phyloP scores from a whole-genome alignment of 306 rosid species.

The Adenanthera pavonina region DNA sequence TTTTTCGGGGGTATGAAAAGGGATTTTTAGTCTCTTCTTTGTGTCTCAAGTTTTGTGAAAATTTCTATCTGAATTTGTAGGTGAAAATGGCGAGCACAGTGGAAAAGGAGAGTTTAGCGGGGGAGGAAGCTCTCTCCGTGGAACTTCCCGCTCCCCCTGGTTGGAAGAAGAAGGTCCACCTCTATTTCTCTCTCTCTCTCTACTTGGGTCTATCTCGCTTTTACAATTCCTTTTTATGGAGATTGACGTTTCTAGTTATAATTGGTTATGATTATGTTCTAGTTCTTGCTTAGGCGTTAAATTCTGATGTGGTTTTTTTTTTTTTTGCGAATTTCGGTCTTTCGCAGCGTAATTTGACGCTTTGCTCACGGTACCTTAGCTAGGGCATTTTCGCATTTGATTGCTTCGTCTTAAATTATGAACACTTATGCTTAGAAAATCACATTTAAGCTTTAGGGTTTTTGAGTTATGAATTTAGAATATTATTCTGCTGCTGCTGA shows the following conservation, averaged over 20 bases:
- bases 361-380: conserved; percentile 23
- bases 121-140: conserved; percentile 75
- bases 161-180: conserved; percentile 87
- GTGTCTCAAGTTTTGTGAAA: conserved; percentile 19
- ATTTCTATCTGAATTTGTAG: conserved; percentile 50
- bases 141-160: conserved; percentile 98
- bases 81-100: conserved; percentile 84
- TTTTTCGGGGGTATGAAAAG: background rate
- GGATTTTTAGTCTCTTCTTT: conserved; percentile 3
- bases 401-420: conserved; percentile 43
- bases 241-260: conserved; percentile 14
- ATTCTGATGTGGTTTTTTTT: conserved; percentile 38
- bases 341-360: conserved; percentile 42
- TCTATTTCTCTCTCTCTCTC: background rate
- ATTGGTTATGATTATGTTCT: conserved; percentile 19
- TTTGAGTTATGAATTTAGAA: conserved; percentile 31
- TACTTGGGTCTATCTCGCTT: conserved; percentile 11
- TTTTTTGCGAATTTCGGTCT: conserved; percentile 36
- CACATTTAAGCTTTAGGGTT: conserved; percentile 36
- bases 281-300: conserved; percentile 20
- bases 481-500: conserved; percentile 18
- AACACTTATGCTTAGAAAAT: conserved; percentile 32
- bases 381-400: conserved; percentile 54
- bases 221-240: conserved; percentile 21
- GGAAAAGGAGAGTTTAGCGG: conserved; percentile 57